Percentiles rank a stretch among this genome's conserved stretches.
Evolutionary conservation across 1,139 yeast genomes (phyloP).

Genomic region (Sugiyamaella paludigena): DNA sequence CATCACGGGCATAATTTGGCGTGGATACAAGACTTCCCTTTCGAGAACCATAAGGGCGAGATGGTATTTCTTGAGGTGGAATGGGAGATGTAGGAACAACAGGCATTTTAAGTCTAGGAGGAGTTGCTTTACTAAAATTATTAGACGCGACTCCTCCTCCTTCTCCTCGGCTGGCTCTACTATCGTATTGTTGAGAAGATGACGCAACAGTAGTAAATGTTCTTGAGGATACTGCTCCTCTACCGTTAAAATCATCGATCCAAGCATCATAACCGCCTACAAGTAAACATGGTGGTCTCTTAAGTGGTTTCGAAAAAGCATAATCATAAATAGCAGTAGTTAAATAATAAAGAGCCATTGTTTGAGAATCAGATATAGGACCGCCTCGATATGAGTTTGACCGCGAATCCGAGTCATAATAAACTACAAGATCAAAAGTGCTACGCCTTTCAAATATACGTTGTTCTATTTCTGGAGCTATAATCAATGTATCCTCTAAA

Average conservation of each 20-base stretch:
- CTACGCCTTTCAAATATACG: conserved; percentile 50
- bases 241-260: conserved; percentile 39
- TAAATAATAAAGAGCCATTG: conserved; percentile 23
- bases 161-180: neutral
- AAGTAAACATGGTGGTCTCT: conserved; percentile 54
- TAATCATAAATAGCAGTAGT: conserved; percentile 35
- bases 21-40: conserved; percentile 41
- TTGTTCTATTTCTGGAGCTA: conserved; percentile 55
- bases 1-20: conserved; percentile 44
- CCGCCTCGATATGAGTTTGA: conserved; percentile 24
- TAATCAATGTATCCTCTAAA: conserved; percentile 55
- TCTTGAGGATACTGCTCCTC: conserved; percentile 9
- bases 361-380: conserved; percentile 21
- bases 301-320: conserved; percentile 48
- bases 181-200: neutral
- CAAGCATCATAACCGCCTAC: conserved; percentile 53
- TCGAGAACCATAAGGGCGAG: conserved; percentile 29
- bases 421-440: conserved; percentile 57
- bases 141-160: neutral
- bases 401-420: conserved; percentile 48
- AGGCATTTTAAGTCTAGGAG: neutral
- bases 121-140: neutral
- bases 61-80: conserved; percentile 28
- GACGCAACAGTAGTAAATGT: neutral
- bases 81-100: conserved; percentile 14